A percentile compares a stretch with the other conserved stretches of the same genome.
phyloP scores from a whole-genome alignment of 768 basidiomycete genomes.

The Leccinum variicolor region DNA sequence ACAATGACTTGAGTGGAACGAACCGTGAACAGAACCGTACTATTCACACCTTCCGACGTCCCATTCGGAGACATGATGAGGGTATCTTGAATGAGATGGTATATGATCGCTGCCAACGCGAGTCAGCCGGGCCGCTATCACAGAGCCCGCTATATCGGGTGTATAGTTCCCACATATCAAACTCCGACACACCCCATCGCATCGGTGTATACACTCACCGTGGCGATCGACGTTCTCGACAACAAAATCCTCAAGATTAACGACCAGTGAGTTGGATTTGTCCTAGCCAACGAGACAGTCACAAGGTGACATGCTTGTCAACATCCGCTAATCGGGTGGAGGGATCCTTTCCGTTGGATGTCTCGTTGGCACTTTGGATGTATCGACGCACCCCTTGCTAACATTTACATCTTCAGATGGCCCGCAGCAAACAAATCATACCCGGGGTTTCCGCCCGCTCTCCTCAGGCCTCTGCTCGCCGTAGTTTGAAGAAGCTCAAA shows the following conservation, averaged over 20 bases:
- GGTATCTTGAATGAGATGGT: constrained; percentile 23
- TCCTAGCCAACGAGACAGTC: constrained; percentile 8
- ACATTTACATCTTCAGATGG: constrained; percentile 55
- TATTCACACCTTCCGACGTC: constrained; percentile 23
- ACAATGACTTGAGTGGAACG: not conserved
- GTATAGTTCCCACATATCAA: constrained; percentile 21
- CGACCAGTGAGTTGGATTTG: constrained; percentile 37
- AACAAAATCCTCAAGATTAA: constrained; percentile 42
- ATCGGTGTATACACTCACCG: constrained; percentile 13
- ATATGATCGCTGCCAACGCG: not conserved
- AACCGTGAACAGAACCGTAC: not conserved
- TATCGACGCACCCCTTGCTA: constrained; percentile 14
- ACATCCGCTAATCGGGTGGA: not conserved
- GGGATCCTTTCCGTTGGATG: constrained; percentile 33
- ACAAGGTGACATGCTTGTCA: not conserved
- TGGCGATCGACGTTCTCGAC: constrained; percentile 29
- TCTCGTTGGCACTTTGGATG: constrained; percentile 33
- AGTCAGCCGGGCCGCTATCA: not conserved
- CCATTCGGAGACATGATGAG: constrained; percentile 22
- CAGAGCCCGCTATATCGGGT: constrained; percentile 12
- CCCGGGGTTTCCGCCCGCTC: constrained; percentile 79
- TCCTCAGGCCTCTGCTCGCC: constrained; percentile 75
- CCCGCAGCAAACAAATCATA: constrained; percentile 81
- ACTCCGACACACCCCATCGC: constrained; percentile 20
- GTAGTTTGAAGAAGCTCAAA: constrained; percentile 81